These are phyloP conservation scores for Eucalyptus cloeziana DNA, from an alignment of 345 rosid species.

Conservation along the genomic window DNA sequence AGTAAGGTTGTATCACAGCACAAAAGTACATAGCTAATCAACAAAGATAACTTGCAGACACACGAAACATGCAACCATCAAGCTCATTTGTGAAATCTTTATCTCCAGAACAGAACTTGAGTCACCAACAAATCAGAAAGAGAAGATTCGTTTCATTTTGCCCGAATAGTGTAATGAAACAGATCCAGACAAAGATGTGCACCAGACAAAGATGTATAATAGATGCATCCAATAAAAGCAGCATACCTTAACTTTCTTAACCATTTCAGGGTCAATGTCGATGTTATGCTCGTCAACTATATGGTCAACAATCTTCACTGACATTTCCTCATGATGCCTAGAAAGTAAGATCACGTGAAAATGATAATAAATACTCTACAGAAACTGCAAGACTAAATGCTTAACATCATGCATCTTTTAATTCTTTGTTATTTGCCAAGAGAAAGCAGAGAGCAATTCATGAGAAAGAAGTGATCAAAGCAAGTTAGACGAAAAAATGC, in stretches of 20 bases:
- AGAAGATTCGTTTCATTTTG: not conserved
- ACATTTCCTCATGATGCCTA: constrained; percentile 94
- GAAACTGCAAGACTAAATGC: not conserved
- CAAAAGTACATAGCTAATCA: not conserved
- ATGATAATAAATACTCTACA: not conserved
- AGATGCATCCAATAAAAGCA: not conserved
- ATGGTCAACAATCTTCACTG: constrained; percentile 60
- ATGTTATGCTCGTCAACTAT: constrained; percentile 77
- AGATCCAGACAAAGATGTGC: not conserved
- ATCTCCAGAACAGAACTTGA: not conserved
- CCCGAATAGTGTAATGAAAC: not conserved
- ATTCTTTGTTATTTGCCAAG: not conserved
- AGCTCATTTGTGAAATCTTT: not conserved
- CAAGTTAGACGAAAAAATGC: not conserved
- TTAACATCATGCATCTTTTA: not conserved
- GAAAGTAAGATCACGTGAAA: not conserved
- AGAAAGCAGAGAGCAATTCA: not conserved
- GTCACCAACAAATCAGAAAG: not conserved
- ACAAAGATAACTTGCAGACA: not conserved
- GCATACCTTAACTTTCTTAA: constrained; percentile 68
- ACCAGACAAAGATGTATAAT: not conserved
- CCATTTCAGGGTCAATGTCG: constrained; percentile 69
- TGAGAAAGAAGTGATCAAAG: not conserved
- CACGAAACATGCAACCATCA: not conserved
- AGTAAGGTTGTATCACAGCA: not conserved